A percentile compares a stretch with the other conserved stretches of the same genome.
phyloP scores from a whole-genome alignment of 331 rosid species.

The Prunus yedoensis region DNA sequence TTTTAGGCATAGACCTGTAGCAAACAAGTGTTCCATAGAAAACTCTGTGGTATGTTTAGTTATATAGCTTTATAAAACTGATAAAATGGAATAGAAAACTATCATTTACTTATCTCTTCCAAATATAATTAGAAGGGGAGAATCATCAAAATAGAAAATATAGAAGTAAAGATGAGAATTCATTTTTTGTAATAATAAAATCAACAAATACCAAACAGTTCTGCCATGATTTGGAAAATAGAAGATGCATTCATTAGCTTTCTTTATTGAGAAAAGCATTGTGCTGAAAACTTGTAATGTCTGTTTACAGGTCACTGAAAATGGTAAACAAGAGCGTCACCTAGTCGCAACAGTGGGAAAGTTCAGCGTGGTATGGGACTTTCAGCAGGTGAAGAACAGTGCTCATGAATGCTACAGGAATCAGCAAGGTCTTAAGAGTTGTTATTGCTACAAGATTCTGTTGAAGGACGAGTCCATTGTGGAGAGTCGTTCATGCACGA shows the following conservation, averaged over 20 bases:
- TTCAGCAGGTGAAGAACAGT: slow-evolving; percentile 87
- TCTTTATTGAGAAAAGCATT: neutral
- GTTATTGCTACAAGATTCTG: slow-evolving; percentile 83
- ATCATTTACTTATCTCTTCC: neutral
- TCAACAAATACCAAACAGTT: neutral
- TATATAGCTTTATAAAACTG: neutral
- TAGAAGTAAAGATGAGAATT: too few species aligned
- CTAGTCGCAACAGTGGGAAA: slow-evolving; percentile 88
- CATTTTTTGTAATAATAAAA: too few species aligned
- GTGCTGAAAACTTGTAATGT: slow-evolving; percentile 1
- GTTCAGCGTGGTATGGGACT: slow-evolving; percentile 95
- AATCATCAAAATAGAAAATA: neutral
- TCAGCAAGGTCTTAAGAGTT: slow-evolving; percentile 90
- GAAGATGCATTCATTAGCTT: neutral
- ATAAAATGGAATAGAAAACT: neutral
- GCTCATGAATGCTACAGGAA: slow-evolving; percentile 79
- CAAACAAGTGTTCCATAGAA: neutral
- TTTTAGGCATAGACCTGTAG: neutral
- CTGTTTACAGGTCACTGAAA: slow-evolving; percentile 77
- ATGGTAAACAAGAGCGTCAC: slow-evolving; percentile 94
- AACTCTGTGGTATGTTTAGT: neutral
- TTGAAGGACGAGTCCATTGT: slow-evolving; percentile 92
- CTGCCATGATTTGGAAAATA: neutral
- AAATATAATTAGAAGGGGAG: neutral
- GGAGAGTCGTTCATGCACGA: slow-evolving; percentile 95